Evolutionary conservation across 73 alveolate species (phyloP).

Genomic region (Tetrahymena malaccensis): DNA sequence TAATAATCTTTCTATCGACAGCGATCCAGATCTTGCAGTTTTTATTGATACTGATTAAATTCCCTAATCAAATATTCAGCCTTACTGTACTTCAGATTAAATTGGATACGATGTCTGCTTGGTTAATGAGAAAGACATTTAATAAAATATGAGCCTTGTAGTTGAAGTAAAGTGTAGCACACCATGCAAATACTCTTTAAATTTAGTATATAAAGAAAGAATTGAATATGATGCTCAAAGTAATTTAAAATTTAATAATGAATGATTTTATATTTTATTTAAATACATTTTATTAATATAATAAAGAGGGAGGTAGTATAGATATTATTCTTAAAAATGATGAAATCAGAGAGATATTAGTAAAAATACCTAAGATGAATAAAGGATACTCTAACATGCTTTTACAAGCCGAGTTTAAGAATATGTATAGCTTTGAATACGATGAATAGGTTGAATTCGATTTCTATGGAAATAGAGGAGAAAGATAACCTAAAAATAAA

Average conservation of each 20-base stretch:
- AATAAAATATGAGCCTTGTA: background rate
- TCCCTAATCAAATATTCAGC: background rate
- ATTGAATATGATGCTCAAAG: background rate
- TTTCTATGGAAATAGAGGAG: background rate
- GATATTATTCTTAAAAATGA: background rate
- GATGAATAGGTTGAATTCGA: background rate
- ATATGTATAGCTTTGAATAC: background rate
- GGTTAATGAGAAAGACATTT: background rate
- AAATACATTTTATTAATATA: background rate
- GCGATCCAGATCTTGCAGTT: background rate
- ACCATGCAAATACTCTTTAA: background rate
- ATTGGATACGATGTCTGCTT: background rate
- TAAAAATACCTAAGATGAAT: background rate
- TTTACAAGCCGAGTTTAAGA: background rate
- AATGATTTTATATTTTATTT: background rate
- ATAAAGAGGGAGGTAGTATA: background rate
- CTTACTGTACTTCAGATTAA: background rate
- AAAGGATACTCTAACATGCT: background rate
- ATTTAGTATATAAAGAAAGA: background rate
- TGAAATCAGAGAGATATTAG: background rate
- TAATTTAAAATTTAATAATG: background rate
- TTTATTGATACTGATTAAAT: background rate
- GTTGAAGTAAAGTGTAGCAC: background rate
- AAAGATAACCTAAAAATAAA: background rate
- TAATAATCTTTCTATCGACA: background rate